Base-by-base conservation (phyloP, 495 filamentous ascomycete species). In the Podospora australis region DNA sequence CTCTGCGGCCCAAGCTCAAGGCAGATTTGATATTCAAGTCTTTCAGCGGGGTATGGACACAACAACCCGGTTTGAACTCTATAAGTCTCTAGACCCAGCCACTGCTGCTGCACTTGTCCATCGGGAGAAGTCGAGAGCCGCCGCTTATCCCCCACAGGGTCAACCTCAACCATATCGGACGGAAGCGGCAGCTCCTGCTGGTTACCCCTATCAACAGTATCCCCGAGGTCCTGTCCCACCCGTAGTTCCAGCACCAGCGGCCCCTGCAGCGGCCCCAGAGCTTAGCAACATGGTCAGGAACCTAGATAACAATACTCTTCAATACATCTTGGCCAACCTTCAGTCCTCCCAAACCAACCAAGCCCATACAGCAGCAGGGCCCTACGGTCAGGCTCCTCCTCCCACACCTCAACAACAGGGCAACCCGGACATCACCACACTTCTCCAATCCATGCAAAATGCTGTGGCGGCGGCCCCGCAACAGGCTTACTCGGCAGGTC, bases 31-130 rank as follows among this genome's bases (percentile, higher is more conserved):
- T 2, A 66, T 97, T 21, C 86, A 89, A 57, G 76, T 95, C 16
- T 96, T 96, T 58, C 86, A 90, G 66, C 83, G 91, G 14, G 83
- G 80, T 34, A 74, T 68, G 10, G 87, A 84, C 21, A 71, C 69
- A 30, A 78, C 82, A 50, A 79, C 91, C 49, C 79, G 76, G 24
- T 96, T 84, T 60, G 86, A 90, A 55, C 80, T 90, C 55, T 98
- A 98, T 57, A 77, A 83, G 29, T 79, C 86, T 53, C 71, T 96
- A 3, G 87, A 92, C 5, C 84, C 88, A 1, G 63, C 71, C 6
- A 78, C 87, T 24, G 88, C 84, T 2, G 87, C 83, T 8, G 86
- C 90, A 48, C 78, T 98, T 19, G 87, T 95, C 41, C 57, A 84
- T 21, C 78, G 88, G 28, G 80, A 86, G 7, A 95, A 88, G 62